Percentiles rank a stretch among this genome's conserved stretches.
Evolutionary conservation across 306 rosid species (phyloP).

Genomic region (Hippophae rhamnoides): DNA sequence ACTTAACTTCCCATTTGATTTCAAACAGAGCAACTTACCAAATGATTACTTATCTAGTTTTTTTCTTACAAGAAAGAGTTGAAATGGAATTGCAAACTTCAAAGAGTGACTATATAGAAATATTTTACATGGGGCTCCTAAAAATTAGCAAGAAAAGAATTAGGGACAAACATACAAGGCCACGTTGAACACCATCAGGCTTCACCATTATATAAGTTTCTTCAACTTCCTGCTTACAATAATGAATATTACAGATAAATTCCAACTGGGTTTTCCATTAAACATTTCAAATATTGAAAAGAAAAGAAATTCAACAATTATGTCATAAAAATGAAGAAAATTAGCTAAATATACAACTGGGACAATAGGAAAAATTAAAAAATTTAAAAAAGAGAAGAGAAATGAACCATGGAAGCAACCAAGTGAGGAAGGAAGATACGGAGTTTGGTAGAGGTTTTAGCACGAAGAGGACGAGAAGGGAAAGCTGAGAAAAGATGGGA

Average conservation of each 20-base stretch:
- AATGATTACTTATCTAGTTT: not conserved
- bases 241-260: not conserved
- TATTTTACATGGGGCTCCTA: not conserved
- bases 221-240: slow-evolving; percentile 63
- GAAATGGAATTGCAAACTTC: too few relatives aligned
- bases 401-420: slow-evolving; percentile 65
- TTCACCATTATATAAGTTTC: slow-evolving; percentile 91
- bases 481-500: slow-evolving; percentile 45
- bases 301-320: not conserved
- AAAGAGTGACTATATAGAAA: not conserved
- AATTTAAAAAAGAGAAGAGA: not conserved
- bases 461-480: slow-evolving; percentile 24
- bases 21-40: not conserved
- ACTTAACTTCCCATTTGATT: not conserved
- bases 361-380: not conserved
- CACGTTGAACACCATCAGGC: slow-evolving; percentile 98
- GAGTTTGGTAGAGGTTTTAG: slow-evolving; percentile 39
- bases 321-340: not conserved
- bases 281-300: slow-evolving; percentile 4
- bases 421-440: slow-evolving; percentile 68
- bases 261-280: not conserved
- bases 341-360: not conserved
- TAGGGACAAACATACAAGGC: slow-evolving; percentile 46
- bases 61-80: too few relatives aligned
- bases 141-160: slow-evolving; percentile 10